Evolutionary conservation across 805 yeast species (phyloP).

Genomic region (Lachancea sp.): DNA sequence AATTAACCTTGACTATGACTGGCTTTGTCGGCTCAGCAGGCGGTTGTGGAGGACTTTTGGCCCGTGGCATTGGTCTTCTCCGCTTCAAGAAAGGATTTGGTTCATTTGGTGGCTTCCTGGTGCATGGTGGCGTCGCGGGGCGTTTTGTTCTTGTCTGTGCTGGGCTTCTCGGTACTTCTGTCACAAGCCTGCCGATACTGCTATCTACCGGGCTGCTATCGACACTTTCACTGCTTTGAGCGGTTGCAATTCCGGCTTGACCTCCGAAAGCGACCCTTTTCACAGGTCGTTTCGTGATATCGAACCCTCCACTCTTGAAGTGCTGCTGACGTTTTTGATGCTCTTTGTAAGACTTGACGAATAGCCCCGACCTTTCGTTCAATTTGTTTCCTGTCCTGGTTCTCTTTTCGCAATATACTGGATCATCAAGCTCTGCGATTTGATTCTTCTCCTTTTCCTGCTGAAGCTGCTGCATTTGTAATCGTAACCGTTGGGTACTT

Average conservation of each 20-base stretch:
- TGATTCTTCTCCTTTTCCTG: conserved; percentile 32
- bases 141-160: conserved; percentile 4
- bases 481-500: conserved; percentile 33
- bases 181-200: neutral
- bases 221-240: neutral
- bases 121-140: conserved; percentile 4
- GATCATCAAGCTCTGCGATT: conserved; percentile 23
- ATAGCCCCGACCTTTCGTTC: conserved; percentile 14
- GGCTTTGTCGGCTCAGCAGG: conserved; percentile 3
- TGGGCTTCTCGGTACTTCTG: neutral
- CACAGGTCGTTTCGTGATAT: conserved; percentile 13
- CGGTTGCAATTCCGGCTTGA: conserved; percentile 19
- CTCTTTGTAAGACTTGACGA: conserved; percentile 18
- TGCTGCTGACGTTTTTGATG: conserved; percentile 19
- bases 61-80: conserved; percentile 12
- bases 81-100: conserved; percentile 19
- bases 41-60: conserved; percentile 2
- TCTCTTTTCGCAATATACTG: conserved; percentile 15
- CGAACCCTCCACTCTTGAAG: conserved; percentile 17
- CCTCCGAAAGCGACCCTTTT: conserved; percentile 32
- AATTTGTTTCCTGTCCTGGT: conserved; percentile 5
- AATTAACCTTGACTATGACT: conserved; percentile 6
- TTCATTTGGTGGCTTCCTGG: conserved; percentile 15
- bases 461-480: conserved; percentile 26
- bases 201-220: neutral